phyloP scores from a whole-genome alignment of 2,329 filamentous ascomycete genomes.

The Neopestalotiopsis sp. region DNA sequence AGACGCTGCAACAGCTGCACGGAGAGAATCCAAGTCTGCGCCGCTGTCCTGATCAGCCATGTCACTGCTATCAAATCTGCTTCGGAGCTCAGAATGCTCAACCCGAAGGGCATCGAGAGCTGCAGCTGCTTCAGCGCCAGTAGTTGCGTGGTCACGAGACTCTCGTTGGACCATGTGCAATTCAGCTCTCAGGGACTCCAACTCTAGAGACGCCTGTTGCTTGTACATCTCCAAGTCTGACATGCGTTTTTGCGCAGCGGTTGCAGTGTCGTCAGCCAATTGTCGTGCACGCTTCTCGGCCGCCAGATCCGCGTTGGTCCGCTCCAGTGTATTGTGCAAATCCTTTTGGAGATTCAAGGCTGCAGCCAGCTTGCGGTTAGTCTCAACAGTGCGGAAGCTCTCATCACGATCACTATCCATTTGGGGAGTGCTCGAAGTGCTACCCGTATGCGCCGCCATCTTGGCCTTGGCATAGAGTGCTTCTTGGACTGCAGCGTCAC shows the following conservation, averaged over 20 bases:
- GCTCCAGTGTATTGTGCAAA: slow-evolving; percentile 77
- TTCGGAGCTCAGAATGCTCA: slow-evolving; percentile 81
- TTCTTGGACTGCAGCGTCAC: slow-evolving; percentile 92
- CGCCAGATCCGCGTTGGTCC: slow-evolving; percentile 72
- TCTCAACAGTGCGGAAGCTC: slow-evolving; percentile 70
- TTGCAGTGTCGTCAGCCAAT: slow-evolving; percentile 86
- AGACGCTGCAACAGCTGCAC: slow-evolving; percentile 79
- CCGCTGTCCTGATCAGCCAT: slow-evolving; percentile 73
- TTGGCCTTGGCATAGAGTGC: slow-evolving; percentile 95
- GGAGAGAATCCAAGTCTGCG: slow-evolving; percentile 75
- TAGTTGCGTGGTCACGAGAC: slow-evolving; percentile 81
- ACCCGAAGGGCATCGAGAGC: slow-evolving; percentile 77
- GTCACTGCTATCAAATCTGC: slow-evolving; percentile 70
- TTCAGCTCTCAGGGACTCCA: slow-evolving; percentile 85
- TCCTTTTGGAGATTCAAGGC: slow-evolving; percentile 81
- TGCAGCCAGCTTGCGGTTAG: slow-evolving; percentile 82
- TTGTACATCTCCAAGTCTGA: slow-evolving; percentile 83
- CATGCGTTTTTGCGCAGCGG: slow-evolving; percentile 82
- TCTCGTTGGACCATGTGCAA: slow-evolving; percentile 80
- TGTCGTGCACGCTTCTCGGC: slow-evolving; percentile 82
- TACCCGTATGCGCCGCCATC: slow-evolving; percentile 77
- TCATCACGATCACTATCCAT: slow-evolving; percentile 64
- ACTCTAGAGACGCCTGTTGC: slow-evolving; percentile 82
- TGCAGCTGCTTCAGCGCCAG: slow-evolving; percentile 77
- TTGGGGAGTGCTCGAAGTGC: slow-evolving; percentile 65